phyloP scores from a whole-genome alignment of 2,329 filamentous ascomycete genomes.

The Fusarium nurragi region DNA sequence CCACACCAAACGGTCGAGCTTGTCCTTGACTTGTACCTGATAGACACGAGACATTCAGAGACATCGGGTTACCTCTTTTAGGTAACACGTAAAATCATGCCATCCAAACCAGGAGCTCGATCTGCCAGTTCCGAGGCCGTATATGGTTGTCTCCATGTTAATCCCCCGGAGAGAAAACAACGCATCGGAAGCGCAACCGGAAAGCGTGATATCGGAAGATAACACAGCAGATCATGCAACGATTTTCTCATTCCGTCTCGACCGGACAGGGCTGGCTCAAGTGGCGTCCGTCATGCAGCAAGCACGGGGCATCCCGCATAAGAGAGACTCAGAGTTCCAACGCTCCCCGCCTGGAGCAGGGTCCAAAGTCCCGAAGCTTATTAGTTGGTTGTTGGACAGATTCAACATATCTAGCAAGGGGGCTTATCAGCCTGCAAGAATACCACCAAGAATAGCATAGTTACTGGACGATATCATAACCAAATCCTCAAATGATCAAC shows the following conservation, averaged over 20 bases:
- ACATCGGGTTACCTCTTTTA: constrained; percentile 26
- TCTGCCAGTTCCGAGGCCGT: constrained; percentile 4
- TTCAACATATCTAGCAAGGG: neutral
- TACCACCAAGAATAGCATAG: neutral
- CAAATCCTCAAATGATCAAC: constrained; percentile 5
- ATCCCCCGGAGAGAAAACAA: constrained; percentile 18
- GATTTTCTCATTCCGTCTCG: constrained; percentile 7
- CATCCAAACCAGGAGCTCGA: constrained; percentile 1
- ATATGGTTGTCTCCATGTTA: constrained; percentile 4
- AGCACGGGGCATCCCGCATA: constrained; percentile 40
- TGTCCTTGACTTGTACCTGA: constrained; percentile 9
- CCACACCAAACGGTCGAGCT: constrained; percentile 5
- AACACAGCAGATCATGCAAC: constrained; percentile 20
- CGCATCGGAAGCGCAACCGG: constrained; percentile 19
- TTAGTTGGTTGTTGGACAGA: constrained; percentile 3
- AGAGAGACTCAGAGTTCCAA: constrained; percentile 23
- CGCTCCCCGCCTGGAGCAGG: constrained; percentile 27
- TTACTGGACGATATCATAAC: neutral
- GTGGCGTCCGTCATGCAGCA: constrained; percentile 38
- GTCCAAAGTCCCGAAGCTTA: constrained; percentile 17
- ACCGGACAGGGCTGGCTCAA: constrained; percentile 17
- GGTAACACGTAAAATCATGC: constrained; percentile 13
- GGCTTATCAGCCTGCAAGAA: neutral
- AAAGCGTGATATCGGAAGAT: constrained; percentile 16
- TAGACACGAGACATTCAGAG: constrained; percentile 8